Conservation (phyloP, 2,329 filamentous ascomycete species). For the Exophiala oligosperma region DNA sequence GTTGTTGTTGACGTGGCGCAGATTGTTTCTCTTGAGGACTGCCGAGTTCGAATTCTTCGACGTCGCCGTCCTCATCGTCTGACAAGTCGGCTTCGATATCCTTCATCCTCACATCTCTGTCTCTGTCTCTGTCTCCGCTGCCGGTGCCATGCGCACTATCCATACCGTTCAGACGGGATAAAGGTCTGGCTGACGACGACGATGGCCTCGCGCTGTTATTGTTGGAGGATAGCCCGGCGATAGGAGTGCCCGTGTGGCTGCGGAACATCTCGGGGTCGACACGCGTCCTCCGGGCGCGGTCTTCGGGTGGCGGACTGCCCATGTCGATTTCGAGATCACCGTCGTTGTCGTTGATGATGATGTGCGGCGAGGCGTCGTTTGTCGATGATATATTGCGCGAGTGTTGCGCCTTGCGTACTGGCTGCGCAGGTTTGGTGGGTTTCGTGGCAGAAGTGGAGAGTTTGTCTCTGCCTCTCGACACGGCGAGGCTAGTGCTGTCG, state of each 20-base stretch:
- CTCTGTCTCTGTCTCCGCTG: slow-evolving; percentile 13
- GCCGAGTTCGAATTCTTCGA: slow-evolving; percentile 42
- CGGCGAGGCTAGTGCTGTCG: background rate
- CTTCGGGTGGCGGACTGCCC: slow-evolving; percentile 46
- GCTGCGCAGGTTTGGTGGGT: background rate
- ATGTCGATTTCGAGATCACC: slow-evolving; percentile 50
- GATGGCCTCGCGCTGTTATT: background rate
- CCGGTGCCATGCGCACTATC: background rate
- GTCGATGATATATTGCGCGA: slow-evolving; percentile 21
- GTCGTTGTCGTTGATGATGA: slow-evolving; percentile 43
- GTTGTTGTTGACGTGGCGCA: background rate
- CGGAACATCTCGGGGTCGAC: slow-evolving; percentile 26
- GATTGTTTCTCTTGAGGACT: slow-evolving; percentile 18
- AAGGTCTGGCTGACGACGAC: background rate
- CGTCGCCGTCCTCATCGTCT: slow-evolving; percentile 42
- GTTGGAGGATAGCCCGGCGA: slow-evolving; percentile 14
- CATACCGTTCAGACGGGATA: background rate
- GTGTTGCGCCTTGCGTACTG: slow-evolving; percentile 6
- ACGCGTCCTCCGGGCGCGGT: slow-evolving; percentile 19
- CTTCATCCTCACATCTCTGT: slow-evolving; percentile 31
- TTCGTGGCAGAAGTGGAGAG: background rate
- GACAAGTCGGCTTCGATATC: slow-evolving; percentile 38
- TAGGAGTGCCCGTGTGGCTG: slow-evolving; percentile 22
- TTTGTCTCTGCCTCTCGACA: slow-evolving; percentile 1
- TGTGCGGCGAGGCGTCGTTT: slow-evolving; percentile 34